phyloP scores from a whole-genome alignment of 805 yeast genomes.

The Candida michaelii region DNA sequence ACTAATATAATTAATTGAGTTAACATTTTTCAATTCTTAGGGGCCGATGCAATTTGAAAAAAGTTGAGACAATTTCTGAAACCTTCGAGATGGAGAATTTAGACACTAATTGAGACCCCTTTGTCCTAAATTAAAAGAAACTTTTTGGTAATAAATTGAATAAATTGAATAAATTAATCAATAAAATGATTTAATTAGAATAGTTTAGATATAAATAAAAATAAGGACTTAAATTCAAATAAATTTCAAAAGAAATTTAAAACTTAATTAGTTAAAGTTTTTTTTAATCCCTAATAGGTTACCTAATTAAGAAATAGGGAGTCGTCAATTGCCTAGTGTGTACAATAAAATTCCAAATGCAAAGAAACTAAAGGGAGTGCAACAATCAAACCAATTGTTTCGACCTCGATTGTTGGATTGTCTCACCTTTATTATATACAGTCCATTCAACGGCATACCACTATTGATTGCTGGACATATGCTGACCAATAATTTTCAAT shows the following conservation, averaged over 20 bases:
- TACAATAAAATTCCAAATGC: constrained; percentile 3
- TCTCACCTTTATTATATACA: constrained; percentile 1
- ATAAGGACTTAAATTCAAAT: not conserved
- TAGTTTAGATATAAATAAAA: not conserved
- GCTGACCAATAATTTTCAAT: no score
- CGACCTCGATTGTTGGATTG: not conserved
- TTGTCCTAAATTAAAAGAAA: no score
- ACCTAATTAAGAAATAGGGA: not conserved
- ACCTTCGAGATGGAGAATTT: not conserved
- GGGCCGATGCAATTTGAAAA: constrained; percentile 1
- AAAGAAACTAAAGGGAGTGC: not conserved
- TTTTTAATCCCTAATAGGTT: constrained; percentile 4
- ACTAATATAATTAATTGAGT: not conserved
- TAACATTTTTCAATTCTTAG: constrained; percentile 1
- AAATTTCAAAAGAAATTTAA: constrained; percentile 2
- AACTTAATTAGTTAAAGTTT: not conserved
- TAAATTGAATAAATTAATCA: no score
- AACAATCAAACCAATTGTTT: not conserved
- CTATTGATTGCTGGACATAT: no score
- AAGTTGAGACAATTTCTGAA: not conserved
- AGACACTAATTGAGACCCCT: no score
- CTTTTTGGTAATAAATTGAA: no score
- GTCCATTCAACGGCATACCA: not conserved
- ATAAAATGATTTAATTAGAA: no score
- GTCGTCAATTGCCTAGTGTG: constrained; percentile 2